Evolutionary conservation across 164 flowering plant species (phyloP).

Genomic region (Magnolia officinalis): DNA sequence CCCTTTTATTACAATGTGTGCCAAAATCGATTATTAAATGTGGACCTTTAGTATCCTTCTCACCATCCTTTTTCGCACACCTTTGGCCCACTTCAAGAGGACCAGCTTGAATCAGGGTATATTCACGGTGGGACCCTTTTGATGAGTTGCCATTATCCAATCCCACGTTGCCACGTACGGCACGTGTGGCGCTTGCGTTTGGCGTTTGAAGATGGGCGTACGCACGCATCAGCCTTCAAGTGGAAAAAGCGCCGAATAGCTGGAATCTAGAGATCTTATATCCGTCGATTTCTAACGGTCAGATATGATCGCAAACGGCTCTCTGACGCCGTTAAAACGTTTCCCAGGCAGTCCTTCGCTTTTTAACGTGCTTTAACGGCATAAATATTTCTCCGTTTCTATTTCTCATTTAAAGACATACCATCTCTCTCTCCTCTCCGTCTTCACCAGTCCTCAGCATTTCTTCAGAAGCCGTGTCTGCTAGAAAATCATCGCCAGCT

Average conservation of each 20-base stretch:
- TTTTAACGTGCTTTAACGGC: background rate
- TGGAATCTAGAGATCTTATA: background rate
- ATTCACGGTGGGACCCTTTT: no score
- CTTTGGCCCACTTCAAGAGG: no score
- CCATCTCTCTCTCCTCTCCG: background rate
- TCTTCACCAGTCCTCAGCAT: no score
- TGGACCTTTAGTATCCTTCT: no score
- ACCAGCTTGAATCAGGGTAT: no score
- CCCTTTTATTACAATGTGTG: no score
- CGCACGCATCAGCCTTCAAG: background rate
- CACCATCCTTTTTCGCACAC: no score
- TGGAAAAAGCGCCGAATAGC: background rate
- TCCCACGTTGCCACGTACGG: no score
- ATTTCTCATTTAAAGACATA: background rate
- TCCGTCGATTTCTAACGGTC: constrained; percentile 9
- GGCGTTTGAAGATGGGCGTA: no score
- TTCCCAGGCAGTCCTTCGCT: background rate
- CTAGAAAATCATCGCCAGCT: background rate
- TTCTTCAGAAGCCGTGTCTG: background rate
- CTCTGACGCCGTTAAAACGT: background rate
- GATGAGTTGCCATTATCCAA: no score
- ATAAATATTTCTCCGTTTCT: background rate
- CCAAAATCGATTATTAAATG: no score
- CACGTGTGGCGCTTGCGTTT: no score
- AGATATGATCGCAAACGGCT: background rate